Base-by-base conservation (phyloP, 1,284 basidiomycete genomes). In the Apiotrichum montevideense region DNA sequence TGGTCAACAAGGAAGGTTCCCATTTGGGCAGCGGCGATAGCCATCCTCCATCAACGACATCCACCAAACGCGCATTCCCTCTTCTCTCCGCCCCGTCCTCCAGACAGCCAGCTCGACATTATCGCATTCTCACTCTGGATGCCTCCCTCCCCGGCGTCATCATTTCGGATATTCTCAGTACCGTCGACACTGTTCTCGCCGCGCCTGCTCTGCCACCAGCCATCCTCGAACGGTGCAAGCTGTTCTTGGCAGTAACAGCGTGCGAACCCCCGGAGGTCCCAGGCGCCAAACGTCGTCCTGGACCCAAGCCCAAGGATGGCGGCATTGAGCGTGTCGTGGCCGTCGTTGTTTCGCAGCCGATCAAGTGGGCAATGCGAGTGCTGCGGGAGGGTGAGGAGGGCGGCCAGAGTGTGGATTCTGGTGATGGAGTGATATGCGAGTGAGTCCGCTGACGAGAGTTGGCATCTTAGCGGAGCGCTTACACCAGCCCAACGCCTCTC, bases 351-450 rank as follows among this genome's bases (percentile, higher is more conserved):
- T 69, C 73, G 0, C 75, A 78, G 62, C 67, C 71, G 2, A 79
- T 80, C 66, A 67, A 71, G 53, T 64, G 59, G 52, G 78, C 76
- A 9, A 76, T 75, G 72, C 55, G 67, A 13, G 72, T 79, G 21
- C 58, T 75, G 21, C 33, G 55, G 3, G 51, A 65, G n/a, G 54
- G 57, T 21, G 45, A 32, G 9, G 39, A 59, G 34, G 53, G 52
- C 14, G 15, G 14, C 5, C 35, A 40, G 5, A 67, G 67, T n/a
- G 72, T 75, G 1, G 72, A 74, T 32, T 68, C 67, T 42, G 69
- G 70, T 8, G 72, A 72, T 34, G 76, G 75, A 6, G 68, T 79
- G 4, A 67, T 76, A 15, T 79, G 79, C 75, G 75, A 75, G 78
- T 79, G 46, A 68, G 78, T 74, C 1, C 49, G 35, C 13, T 34